Evolutionary conservation across 148 eudicot species (phyloP).

Genomic region (Simmondsia chinensis): DNA sequence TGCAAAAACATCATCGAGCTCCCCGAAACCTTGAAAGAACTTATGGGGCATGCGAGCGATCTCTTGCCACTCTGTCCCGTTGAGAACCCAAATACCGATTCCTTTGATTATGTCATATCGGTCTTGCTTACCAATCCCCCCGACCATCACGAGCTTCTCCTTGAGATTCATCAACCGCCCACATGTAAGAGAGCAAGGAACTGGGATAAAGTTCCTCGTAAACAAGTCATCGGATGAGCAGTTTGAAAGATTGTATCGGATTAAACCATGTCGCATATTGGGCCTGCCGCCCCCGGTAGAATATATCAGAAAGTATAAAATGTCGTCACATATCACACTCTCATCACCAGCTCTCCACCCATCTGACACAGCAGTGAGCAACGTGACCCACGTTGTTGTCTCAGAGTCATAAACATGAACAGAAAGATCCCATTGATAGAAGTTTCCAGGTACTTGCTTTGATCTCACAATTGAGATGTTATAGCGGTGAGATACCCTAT

Average conservation of each 20-base stretch:
- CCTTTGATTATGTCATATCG: slow-evolving; percentile 84
- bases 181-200: slow-evolving; percentile 82
- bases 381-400: slow-evolving; percentile 49
- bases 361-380: slow-evolving; percentile 38
- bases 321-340: slow-evolving; percentile 63
- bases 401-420: slow-evolving; percentile 60
- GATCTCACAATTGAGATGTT: slow-evolving; percentile 64
- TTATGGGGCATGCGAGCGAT: slow-evolving; percentile 83
- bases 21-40: slow-evolving; percentile 88
- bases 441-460: slow-evolving; percentile 69
- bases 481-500: slow-evolving; percentile 37
- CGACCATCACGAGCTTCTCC: slow-evolving; percentile 81
- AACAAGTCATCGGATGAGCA: slow-evolving; percentile 29
- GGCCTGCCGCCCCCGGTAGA: slow-evolving; percentile 48
- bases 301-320: slow-evolving; percentile 71
- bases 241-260: slow-evolving; percentile 41
- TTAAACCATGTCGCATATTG: slow-evolving; percentile 62
- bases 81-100: slow-evolving; percentile 78
- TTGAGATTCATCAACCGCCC: slow-evolving; percentile 90
- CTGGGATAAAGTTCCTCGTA: slow-evolving; percentile 41
- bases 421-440: slow-evolving; percentile 72
- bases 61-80: slow-evolving; percentile 69
- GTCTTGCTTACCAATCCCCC: slow-evolving; percentile 82
- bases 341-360: slow-evolving; percentile 94
- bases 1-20: slow-evolving; percentile 90